These are phyloP conservation scores for Candida ascalaphidarum DNA, from an alignment of 805 yeast genomes.

Conservation along the genomic window DNA sequence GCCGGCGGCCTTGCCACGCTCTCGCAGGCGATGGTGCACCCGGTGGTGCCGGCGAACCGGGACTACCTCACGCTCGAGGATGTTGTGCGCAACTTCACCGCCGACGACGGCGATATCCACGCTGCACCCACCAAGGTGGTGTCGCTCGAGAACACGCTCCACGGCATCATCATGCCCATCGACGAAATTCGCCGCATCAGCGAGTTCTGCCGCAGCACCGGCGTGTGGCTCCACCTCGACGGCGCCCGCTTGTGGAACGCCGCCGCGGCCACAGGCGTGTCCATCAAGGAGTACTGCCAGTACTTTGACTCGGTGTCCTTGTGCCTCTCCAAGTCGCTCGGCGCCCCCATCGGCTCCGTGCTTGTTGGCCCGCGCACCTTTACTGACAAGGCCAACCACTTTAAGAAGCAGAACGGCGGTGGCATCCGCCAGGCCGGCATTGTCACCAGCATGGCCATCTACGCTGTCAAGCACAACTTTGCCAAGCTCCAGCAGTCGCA, in stretches of 20 bases:
- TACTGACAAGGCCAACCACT: slow-evolving; percentile 69
- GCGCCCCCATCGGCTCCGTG: slow-evolving; percentile 90
- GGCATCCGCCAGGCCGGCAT: slow-evolving; percentile 87
- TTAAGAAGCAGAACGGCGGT: slow-evolving; percentile 89
- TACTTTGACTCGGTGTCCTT: slow-evolving; percentile 84
- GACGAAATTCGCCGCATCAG: slow-evolving; percentile 70
- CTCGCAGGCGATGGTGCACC: slow-evolving; percentile 86
- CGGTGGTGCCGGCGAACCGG: slow-evolving; percentile 75
- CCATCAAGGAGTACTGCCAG: slow-evolving; percentile 62
- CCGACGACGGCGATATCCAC: slow-evolving; percentile 79
- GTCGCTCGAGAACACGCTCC: slow-evolving; percentile 81
- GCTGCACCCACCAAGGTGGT: slow-evolving; percentile 81
- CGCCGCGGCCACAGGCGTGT: slow-evolving; percentile 60
- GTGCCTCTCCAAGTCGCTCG: slow-evolving; percentile 82
- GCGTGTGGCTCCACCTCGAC: slow-evolving; percentile 68
- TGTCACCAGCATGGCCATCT: slow-evolving; percentile 71
- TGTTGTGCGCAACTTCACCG: slow-evolving; percentile 48
- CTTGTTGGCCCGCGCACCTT: slow-evolving; percentile 58
- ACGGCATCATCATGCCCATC: slow-evolving; percentile 73
- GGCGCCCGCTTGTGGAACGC: slow-evolving; percentile 97
- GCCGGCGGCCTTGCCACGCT: slow-evolving; percentile 89
- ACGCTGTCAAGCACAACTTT: slow-evolving; percentile 70
- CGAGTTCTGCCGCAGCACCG: slow-evolving; percentile 54
- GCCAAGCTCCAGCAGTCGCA: slow-evolving; percentile 45
- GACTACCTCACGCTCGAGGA: slow-evolving; percentile 74